Evolutionary conservation across 1,284 basidiomycete genomes (phyloP).

Genomic region (Flammula alnicola): DNA sequence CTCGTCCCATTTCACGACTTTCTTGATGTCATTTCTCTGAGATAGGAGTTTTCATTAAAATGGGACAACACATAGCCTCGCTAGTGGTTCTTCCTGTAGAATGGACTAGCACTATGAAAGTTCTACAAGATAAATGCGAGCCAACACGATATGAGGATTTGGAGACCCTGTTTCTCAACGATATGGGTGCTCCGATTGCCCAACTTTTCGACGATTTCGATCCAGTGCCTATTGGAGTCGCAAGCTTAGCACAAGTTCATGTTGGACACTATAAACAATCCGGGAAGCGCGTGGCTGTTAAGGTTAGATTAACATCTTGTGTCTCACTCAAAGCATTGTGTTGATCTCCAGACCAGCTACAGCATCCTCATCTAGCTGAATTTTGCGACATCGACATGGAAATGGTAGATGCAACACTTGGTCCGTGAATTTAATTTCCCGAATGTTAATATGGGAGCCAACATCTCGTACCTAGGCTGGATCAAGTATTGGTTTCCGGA

Average conservation of each 20-base stretch:
- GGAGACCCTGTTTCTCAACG: conserved; percentile 70
- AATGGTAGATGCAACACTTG: conserved; percentile 84
- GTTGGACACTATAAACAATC: conserved; percentile 76
- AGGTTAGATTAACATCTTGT: too few relatives aligned
- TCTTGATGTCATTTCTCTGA: conserved; percentile 6
- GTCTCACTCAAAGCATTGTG: too few relatives aligned
- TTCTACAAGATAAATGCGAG: conserved; percentile 86
- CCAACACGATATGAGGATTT: conserved; percentile 77
- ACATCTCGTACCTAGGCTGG: conserved; percentile 54
- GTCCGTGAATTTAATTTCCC: conserved; percentile 37
- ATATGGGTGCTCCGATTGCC: conserved; percentile 68
- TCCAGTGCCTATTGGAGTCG: conserved; percentile 91
- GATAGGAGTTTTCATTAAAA: conserved; percentile 87
- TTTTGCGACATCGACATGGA: conserved; percentile 88
- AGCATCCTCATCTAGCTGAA: conserved; percentile 94
- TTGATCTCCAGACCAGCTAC: too few relatives aligned
- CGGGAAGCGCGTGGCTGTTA: conserved; percentile 87
- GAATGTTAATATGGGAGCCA: background rate
- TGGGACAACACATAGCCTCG: conserved; percentile 89
- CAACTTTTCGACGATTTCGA: conserved; percentile 87
- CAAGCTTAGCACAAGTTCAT: conserved; percentile 95
- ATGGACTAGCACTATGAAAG: conserved; percentile 69
- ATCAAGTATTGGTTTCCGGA: conserved; percentile 89
- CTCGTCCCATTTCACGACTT: background rate
- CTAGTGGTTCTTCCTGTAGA: conserved; percentile 80